Base-by-base conservation (phyloP, 1,284 basidiomycete species). In the Paramarasmius palmivorus region DNA sequence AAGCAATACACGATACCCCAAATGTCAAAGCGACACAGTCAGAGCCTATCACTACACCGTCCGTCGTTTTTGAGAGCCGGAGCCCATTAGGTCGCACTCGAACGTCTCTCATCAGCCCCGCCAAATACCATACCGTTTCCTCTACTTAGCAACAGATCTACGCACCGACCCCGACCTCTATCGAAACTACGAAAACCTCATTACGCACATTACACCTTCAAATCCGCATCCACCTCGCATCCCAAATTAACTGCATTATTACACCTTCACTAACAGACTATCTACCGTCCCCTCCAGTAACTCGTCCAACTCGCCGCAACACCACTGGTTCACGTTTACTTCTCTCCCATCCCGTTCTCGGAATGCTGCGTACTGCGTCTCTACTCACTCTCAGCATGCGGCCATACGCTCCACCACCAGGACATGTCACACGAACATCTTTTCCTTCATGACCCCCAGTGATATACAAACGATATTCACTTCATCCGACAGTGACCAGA, bases 401-500 rank as follows among this genome's bases (percentile, higher is more conserved):
- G 51, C 53, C 22, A 49, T 40, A 39, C 48, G 47, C 9, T 53
- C 55, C 15, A 48, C 52, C 20, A 47, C 49, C 3, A 48, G 50
- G 23, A 41, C 53, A 4, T n/a, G 48, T 38, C 40, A 44, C 25
- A 37, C 48, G 12, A 50, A 39, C 25, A 23, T 41, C 14, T 32
- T 50, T 17, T 17, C 40, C 14, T 41, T 26, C 26, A 38, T 41
- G 17, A 26, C 40, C 69, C 2, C 63, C 65, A 47, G 59, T 63
- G 55, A 53, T 40, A 53, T 57, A 49, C 49, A 44, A 53, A 47
- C 23, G 52, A 53, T 17, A 95, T 95, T 48, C 78, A 93, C 77
- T 85, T 22, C 88, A 93, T 63, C 92, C 1, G 92, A 94, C n/a
- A n/a, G n/a, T n/a, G n/a, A n/a, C n/a, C 61, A 84, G 86, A 59